phyloP scores from a whole-genome alignment of 148 eudicot species.

The Polygonum maritimum region DNA sequence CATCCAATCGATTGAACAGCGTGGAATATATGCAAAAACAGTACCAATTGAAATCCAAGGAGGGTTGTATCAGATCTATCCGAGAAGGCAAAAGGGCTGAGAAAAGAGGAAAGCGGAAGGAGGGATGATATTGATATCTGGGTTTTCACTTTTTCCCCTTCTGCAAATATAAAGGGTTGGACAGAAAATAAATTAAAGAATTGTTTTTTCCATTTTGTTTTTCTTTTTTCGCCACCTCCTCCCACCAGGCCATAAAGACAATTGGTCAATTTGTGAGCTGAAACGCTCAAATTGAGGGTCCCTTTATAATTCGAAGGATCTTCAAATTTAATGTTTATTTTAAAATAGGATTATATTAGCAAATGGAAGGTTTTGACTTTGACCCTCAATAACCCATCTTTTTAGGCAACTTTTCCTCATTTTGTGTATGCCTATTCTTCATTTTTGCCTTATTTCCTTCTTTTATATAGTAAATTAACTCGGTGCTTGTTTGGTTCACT shows the following conservation, averaged over 20 bases:
- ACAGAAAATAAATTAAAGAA: background rate
- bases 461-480: slow-evolving; percentile 6
- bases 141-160: background rate
- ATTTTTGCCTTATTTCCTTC: background rate
- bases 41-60: background rate
- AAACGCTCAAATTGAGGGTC: background rate
- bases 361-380: background rate
- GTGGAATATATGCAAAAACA: background rate
- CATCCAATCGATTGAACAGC: background rate
- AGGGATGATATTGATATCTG: background rate
- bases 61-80: slow-evolving; percentile 1
- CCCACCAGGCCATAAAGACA: background rate
- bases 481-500: too few species aligned
- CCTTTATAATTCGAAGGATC: background rate
- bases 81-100: background rate
- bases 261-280: background rate
- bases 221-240: too few species aligned
- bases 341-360: background rate
- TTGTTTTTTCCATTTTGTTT: background rate
- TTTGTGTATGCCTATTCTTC: background rate
- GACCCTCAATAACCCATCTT: background rate
- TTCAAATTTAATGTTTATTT: background rate
- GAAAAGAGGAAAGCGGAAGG: background rate
- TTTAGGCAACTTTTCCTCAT: slow-evolving; percentile 7
- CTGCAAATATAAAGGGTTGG: background rate